Evolutionary conservation across 805 yeast species (phyloP).

Genomic region (Kazachstania martiniae): DNA sequence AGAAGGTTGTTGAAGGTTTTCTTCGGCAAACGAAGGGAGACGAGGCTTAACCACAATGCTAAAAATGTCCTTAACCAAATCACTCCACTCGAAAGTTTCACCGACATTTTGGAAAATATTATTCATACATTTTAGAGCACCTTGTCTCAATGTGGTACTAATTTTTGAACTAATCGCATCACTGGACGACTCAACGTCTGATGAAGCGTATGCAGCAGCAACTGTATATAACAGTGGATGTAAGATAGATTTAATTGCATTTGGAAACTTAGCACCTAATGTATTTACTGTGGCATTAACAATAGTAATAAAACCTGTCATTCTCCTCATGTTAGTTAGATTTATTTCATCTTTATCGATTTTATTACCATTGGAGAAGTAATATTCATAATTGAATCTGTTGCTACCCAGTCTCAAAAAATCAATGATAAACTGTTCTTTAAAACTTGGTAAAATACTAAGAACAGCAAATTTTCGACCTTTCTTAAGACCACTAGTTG

Average conservation of each 20-base stretch:
- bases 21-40: slow-evolving; percentile 54
- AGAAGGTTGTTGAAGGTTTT: slow-evolving; percentile 77
- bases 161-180: slow-evolving; percentile 29
- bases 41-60: slow-evolving; percentile 50
- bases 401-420: slow-evolving; percentile 57
- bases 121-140: slow-evolving; percentile 55
- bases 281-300: slow-evolving; percentile 23
- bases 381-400: slow-evolving; percentile 35
- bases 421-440: slow-evolving; percentile 38
- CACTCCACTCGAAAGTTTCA: slow-evolving; percentile 44
- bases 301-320: slow-evolving; percentile 52
- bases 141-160: slow-evolving; percentile 51
- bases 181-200: slow-evolving; percentile 18
- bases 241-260: slow-evolving; percentile 39
- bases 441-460: slow-evolving; percentile 47
- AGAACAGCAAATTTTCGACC: slow-evolving; percentile 66
- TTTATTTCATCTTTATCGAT: slow-evolving; percentile 20
- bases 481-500: slow-evolving; percentile 56
- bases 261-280: slow-evolving; percentile 47
- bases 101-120: slow-evolving; percentile 46
- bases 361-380: slow-evolving; percentile 20
- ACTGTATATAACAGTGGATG: slow-evolving; percentile 49
- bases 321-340: slow-evolving; percentile 34
- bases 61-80: slow-evolving; percentile 41
- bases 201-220: slow-evolving; percentile 39